phyloP scores from a whole-genome alignment of 345 rosid genomes.

The Pistacia integerrima region DNA sequence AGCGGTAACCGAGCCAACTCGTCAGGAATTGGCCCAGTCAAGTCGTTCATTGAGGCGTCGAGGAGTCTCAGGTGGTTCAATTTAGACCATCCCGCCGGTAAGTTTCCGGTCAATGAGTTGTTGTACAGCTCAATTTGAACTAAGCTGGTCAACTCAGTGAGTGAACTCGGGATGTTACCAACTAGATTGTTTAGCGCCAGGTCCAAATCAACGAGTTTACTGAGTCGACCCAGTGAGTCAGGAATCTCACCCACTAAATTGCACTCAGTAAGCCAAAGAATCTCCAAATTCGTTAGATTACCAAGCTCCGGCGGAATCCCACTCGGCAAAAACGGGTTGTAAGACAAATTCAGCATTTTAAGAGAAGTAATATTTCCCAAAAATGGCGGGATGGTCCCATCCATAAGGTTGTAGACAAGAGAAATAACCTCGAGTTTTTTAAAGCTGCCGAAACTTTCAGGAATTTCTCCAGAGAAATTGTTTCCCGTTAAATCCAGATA shows the following conservation, averaged over 20 bases:
- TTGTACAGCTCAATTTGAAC: constrained; percentile 95
- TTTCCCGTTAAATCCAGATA: constrained; percentile 76
- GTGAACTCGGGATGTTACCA: constrained; percentile 72
- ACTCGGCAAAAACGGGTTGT: constrained; percentile 78
- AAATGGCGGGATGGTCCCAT: constrained; percentile 66
- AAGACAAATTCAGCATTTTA: constrained; percentile 79
- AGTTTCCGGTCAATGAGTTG: constrained; percentile 76
- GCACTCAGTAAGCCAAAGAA: constrained; percentile 92
- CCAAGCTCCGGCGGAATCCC: constrained; percentile 90
- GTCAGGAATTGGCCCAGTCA: constrained; percentile 72
- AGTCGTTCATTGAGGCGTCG: constrained; percentile 85
- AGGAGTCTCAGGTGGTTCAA: constrained; percentile 63
- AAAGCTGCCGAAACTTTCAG: constrained; percentile 63
- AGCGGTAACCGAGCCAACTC: constrained; percentile 73
- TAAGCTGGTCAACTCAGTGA: constrained; percentile 59
- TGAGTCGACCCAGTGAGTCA: constrained; percentile 75
- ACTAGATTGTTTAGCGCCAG: constrained; percentile 65
- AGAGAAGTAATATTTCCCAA: constrained; percentile 67
- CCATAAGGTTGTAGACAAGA: constrained; percentile 71
- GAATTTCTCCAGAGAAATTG: constrained; percentile 89
- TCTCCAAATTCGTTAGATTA: constrained; percentile 72
- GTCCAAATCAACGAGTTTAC: constrained; percentile 74
- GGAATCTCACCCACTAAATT: constrained; percentile 82
- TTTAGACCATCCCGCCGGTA: constrained; percentile 67
- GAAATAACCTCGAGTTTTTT: constrained; percentile 80